Evolutionary conservation across 345 rosid species (phyloP), one percentile per base, ranked within the genome.

Genomic region (Triadica sebifera): DNA sequence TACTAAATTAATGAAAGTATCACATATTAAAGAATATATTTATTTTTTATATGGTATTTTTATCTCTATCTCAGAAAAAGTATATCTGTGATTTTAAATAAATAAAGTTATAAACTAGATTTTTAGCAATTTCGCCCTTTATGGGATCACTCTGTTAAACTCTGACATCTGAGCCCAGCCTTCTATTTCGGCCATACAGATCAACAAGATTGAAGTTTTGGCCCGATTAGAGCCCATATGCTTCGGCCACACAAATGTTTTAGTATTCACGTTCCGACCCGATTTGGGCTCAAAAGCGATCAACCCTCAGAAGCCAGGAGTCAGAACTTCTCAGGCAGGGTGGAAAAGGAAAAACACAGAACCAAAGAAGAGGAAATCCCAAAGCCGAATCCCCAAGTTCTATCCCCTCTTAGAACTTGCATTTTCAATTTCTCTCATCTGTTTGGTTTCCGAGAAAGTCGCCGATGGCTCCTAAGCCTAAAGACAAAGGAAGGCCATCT

Each of bases 381-480:
- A 19, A 43, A 65, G 69, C 67, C 3, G 67, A 63, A 65, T 38
- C 10, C 19, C 55, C 41, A 47, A 10, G 4, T 45, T 13, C 38
- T 6, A 3, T 22, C 15, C 12, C 19, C 34, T 25, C 0, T 17
- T 12, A 24, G 22, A 12, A 38, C 24, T 65, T 45, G 52, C 69
- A 45, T 34, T 68, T 34, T 37, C 60, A 19, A 9, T 45, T 25
- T 41, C 12, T 12, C 39, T 49, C 6, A 0, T 24, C 52, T 49
- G 70, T 67, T 67, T 67, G 55, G 38, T 68, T 52, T 9, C 58
- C 8, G 71, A 49, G 71, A 68, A 68, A 68, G 52, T 68, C 47
- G 34, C 5, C 72, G 19, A 68, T 68, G 72, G 16, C 72, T 68
- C 72, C 72, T 7, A 68, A 68, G 15, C 46, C 72, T 34, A 68